Base-by-base conservation (phyloP, 2,329 filamentous ascomycete genomes). In the Colletotrichum higginsianum region DNA sequence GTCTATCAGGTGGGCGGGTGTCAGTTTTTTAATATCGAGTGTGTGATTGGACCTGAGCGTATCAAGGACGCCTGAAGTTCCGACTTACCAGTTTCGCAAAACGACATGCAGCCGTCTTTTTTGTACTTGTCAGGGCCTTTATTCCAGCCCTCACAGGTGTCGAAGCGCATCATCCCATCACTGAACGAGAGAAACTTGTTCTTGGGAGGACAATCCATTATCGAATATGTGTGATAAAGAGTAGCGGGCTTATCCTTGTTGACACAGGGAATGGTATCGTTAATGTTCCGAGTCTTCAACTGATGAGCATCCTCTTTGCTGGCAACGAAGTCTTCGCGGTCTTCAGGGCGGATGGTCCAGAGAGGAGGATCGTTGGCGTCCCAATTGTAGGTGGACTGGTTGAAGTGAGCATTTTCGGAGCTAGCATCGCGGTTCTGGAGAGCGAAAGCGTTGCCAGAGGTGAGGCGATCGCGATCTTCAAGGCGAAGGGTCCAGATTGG, bases 401-500 rank as follows among this genome's bases (percentile, higher is more conserved):
- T 30, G 26, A 26, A 5, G 23, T 18, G 8, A 61, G 26, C 15
- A 30, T 26, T 26, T 2, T 35, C 46, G 46, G 12, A 15, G 12
- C 23, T 46, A 11, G 21, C 8, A 2, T 8, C n/a, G 15, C 56
- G 35, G 23, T 38, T 26, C 4, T 23, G 11, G 35, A 42, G 9
- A n/a, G 16, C 6, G 3, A 35, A 21, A 1, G 18, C 7, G 16
- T 18, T 15, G n/a, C 15, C 30, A 13, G 6, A 7, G 12, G 38
- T 35, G 35, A 50, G 38, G 15, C 18, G 13, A 7, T 50, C n/a
- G 2, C 18, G 65, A 4, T 71, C 50, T 2, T 61, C 56, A 0
- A 55, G 55, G 13, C 62, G 67, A 8, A 61, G 35, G n/a, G 67
- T 13, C 67, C 67, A 70, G 47, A 55, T 18, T 12, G 67, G 62